Percentiles rank a stretch among this genome's conserved stretches.
These are phyloP conservation scores for Fusarium domesticum DNA, from an alignment of 2,329 filamentous ascomycete species.

Conservation along the genomic window DNA sequence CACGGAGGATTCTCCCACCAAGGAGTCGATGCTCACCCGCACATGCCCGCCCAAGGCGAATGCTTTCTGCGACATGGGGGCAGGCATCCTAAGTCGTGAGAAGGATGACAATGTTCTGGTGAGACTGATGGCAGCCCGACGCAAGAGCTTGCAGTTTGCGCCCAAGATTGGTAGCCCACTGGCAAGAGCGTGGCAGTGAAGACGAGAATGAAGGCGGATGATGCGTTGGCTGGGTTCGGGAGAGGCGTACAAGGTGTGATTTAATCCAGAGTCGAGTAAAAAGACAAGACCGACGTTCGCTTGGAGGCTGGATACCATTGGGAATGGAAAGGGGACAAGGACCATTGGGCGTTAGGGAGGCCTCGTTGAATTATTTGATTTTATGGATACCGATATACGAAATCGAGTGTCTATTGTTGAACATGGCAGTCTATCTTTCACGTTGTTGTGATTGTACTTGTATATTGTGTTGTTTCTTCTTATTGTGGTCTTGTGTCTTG, in stretches of 20 bases:
- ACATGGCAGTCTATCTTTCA: not conserved
- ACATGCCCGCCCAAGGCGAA: constrained; percentile 55
- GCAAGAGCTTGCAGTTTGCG: constrained; percentile 76
- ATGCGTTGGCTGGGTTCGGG: constrained; percentile 11
- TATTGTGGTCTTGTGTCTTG: no score
- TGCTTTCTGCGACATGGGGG: constrained; percentile 38
- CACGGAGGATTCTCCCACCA: constrained; percentile 31
- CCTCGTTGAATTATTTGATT: constrained; percentile 3
- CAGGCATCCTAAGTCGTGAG: constrained; percentile 45
- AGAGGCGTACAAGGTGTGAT: constrained; percentile 17
- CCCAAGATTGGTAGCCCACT: constrained; percentile 73
- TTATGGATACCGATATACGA: constrained; percentile 6
- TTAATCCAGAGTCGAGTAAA: not conserved
- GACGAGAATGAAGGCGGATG: not conserved
- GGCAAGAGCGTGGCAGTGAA: constrained; percentile 51
- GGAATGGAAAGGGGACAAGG: constrained; percentile 18
- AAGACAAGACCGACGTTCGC: constrained; percentile 19
- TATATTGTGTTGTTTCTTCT: no score
- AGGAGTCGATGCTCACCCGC: constrained; percentile 43
- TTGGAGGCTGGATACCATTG: constrained; percentile 23
- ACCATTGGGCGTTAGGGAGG: constrained; percentile 18
- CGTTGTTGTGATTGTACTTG: not conserved
- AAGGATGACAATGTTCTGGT: constrained; percentile 58
- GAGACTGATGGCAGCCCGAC: constrained; percentile 66
- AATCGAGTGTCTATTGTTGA: not conserved